Evolutionary conservation across 2,329 filamentous ascomycete genomes (phyloP).

Genomic region (Harringtonia aguacate): DNA sequence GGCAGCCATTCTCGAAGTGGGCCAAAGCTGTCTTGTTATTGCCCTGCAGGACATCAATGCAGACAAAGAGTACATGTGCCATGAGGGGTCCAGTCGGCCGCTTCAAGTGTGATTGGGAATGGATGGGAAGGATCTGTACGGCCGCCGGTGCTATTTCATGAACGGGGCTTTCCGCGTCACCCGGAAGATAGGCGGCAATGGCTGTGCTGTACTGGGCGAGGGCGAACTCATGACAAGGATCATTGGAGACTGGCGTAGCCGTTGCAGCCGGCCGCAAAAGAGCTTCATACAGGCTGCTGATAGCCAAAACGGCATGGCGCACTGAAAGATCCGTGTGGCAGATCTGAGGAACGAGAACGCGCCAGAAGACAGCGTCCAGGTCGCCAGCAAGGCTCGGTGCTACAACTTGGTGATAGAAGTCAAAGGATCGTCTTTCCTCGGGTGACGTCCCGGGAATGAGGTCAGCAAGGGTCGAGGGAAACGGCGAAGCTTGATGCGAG

Average conservation of each 20-base stretch:
- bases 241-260: background rate
- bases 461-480: constrained; percentile 2
- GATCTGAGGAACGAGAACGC: constrained; percentile 16
- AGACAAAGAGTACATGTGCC: constrained; percentile 23
- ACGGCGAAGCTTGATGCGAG: background rate
- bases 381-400: constrained; percentile 30
- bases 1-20: constrained; percentile 31
- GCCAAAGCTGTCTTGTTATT: constrained; percentile 33
- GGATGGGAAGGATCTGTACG: background rate
- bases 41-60: constrained; percentile 42
- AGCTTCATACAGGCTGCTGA: constrained; percentile 19
- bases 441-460: constrained; percentile 18
- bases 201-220: constrained; percentile 12
- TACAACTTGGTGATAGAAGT: constrained; percentile 28
- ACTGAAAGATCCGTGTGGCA: constrained; percentile 17
- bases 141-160: background rate
- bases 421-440: constrained; percentile 24
- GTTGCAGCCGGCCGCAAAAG: constrained; percentile 4
- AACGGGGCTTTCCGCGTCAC: constrained; percentile 1
- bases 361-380: constrained; percentile 26
- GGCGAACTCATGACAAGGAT: constrained; percentile 3
- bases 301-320: constrained; percentile 19
- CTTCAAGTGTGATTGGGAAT: no score
- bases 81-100: constrained; percentile 7
- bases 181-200: constrained; percentile 7